phyloP scores from a whole-genome alignment of 148 eudicot genomes.

The Salicornia ramosissima region DNA sequence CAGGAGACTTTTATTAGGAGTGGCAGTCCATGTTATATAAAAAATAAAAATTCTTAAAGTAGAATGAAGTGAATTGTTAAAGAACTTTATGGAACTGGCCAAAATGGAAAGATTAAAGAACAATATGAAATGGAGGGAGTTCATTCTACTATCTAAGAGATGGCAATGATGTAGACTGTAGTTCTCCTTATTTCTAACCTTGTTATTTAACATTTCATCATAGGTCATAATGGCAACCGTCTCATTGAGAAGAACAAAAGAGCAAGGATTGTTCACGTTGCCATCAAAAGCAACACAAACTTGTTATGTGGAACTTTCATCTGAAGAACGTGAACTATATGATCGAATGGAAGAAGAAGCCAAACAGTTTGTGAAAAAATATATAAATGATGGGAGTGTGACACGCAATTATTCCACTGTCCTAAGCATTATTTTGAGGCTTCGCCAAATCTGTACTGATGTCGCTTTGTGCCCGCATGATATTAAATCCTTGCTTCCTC shows the following conservation, averaged over 20 bases:
- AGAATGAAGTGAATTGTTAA: too few species aligned
- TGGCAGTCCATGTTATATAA: too few species aligned
- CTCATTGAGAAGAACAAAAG: conserved; percentile 91
- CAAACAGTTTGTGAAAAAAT: conserved; percentile 52
- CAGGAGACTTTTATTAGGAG: too few species aligned
- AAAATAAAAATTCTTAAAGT: too few species aligned
- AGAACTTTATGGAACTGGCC: too few species aligned
- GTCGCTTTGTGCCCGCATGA: conserved; percentile 80
- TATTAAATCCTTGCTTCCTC: conserved; percentile 54
- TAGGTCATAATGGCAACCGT: conserved; percentile 83
- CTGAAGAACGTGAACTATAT: conserved; percentile 77
- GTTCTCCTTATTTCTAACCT: background rate
- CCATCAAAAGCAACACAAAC: conserved; percentile 67
- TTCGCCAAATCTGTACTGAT: conserved; percentile 88
- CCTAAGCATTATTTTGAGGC: conserved; percentile 72
- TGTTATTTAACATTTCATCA: background rate
- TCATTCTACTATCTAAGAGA: background rate
- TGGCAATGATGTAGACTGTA: background rate
- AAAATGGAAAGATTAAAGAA: too few species aligned
- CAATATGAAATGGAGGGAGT: too few species aligned
- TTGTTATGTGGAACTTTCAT: conserved; percentile 61
- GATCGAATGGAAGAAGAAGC: conserved; percentile 89
- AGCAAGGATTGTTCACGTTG: conserved; percentile 53
- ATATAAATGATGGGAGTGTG: conserved; percentile 44
- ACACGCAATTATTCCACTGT: conserved; percentile 65